These are phyloP conservation scores for Candida gigantensis DNA, from an alignment of 1,139 yeast genomes.

Conservation along the genomic window DNA sequence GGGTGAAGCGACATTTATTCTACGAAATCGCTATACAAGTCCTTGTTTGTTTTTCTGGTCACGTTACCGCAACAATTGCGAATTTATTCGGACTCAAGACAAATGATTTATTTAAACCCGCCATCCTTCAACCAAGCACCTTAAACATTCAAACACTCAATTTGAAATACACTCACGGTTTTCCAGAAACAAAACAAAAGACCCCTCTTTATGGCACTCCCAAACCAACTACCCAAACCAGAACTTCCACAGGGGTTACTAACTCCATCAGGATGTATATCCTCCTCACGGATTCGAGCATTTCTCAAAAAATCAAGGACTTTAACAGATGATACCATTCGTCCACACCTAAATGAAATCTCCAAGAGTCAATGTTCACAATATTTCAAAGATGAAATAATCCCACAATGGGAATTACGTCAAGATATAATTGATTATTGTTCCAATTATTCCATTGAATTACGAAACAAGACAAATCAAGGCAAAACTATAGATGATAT, in stretches of 20 bases:
- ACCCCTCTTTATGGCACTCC: too few relatives aligned
- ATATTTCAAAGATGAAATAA: slow-evolving; percentile 29
- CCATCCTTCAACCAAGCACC: too few relatives aligned
- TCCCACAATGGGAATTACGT: slow-evolving; percentile 42
- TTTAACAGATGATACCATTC: slow-evolving; percentile 42
- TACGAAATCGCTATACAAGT: too few relatives aligned
- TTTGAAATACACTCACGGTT: too few relatives aligned
- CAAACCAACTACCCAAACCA: slow-evolving; percentile 1
- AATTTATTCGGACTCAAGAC: too few relatives aligned
- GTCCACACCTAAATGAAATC: slow-evolving; percentile 39
- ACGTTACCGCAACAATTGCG: too few relatives aligned
- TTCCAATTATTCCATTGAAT: slow-evolving; percentile 23
- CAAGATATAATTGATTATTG: slow-evolving; percentile 34
- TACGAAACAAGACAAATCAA: slow-evolving; percentile 18
- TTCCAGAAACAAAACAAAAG: too few relatives aligned
- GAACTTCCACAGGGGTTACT: slow-evolving; percentile 18
- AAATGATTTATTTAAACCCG: too few relatives aligned
- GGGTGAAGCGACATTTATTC: too few relatives aligned
- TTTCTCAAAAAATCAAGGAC: slow-evolving; percentile 41
- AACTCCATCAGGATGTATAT: slow-evolving; percentile 33
- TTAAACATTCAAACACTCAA: too few relatives aligned
- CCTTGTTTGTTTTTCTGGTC: too few relatives aligned
- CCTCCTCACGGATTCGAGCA: slow-evolving; percentile 36
- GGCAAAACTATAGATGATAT: slow-evolving; percentile 2
- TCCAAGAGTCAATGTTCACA: slow-evolving; percentile 25